Evolutionary conservation across 805 yeast species (phyloP).

Genomic region (Metschnikowia proteae): DNA sequence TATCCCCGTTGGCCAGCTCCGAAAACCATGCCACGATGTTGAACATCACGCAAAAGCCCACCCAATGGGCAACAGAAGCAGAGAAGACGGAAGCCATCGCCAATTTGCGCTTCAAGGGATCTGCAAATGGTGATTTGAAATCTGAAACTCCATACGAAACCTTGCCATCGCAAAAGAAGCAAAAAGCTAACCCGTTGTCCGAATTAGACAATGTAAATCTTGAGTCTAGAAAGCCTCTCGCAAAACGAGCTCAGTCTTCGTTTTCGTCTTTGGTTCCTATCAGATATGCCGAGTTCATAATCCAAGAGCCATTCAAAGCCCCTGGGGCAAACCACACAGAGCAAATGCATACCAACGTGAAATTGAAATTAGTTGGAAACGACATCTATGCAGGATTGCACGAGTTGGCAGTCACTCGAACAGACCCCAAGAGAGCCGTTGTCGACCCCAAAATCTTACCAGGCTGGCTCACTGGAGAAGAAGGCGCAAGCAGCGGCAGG

Average conservation of each 20-base stretch:
- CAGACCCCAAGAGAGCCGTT: conserved; percentile 29
- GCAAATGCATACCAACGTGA: conserved; percentile 21
- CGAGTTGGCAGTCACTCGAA: conserved; percentile 46
- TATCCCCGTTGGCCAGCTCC: conserved; percentile 53
- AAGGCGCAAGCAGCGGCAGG: conserved; percentile 50
- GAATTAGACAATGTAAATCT: not conserved
- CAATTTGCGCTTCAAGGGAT: conserved; percentile 60
- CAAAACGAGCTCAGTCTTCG: conserved; percentile 19
- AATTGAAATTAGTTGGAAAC: conserved; percentile 50
- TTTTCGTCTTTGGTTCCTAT: conserved; percentile 58
- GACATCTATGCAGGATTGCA: conserved; percentile 80
- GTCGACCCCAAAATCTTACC: conserved; percentile 60
- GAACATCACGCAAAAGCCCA: conserved; percentile 4
- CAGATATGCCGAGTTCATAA: conserved; percentile 45
- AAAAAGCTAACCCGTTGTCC: conserved; percentile 11
- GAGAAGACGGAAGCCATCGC: conserved; percentile 42
- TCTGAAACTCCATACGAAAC: conserved; percentile 41
- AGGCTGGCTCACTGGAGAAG: conserved; percentile 77
- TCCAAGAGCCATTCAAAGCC: conserved; percentile 31
- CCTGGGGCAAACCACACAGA: conserved; percentile 8
- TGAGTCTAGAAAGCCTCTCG: conserved; percentile 1
- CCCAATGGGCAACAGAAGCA: conserved; percentile 11
- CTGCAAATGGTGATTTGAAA: conserved; percentile 30
- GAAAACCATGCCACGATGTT: conserved; percentile 39
- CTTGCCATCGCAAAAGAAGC: conserved; percentile 19